Evolutionary conservation across 1,284 basidiomycete genomes (phyloP).

Genomic region (Fistulinella cinereoalba): DNA sequence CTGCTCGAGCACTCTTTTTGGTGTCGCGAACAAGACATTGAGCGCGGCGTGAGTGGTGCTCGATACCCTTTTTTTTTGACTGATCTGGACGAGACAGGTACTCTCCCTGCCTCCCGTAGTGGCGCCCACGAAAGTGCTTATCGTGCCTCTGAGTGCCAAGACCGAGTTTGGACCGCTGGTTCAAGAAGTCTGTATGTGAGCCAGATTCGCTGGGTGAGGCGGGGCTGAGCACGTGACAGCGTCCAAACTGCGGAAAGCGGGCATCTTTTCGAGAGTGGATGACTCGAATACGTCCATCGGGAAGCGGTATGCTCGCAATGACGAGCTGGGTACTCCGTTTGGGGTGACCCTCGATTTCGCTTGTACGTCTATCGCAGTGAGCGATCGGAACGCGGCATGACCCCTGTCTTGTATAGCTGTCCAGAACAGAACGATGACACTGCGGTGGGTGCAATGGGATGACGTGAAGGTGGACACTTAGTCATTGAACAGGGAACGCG

Average conservation of each 20-base stretch:
- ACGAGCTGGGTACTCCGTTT: conserved; percentile 97
- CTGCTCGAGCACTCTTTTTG: conserved; percentile 97
- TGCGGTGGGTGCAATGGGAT: conserved; percentile 57
- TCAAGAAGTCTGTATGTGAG: conserved; percentile 81
- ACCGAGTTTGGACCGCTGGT: conserved; percentile 85
- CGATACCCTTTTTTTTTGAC: background rate
- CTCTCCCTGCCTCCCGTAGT: conserved; percentile 87
- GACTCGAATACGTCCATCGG: conserved; percentile 96
- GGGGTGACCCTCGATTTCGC: conserved; percentile 98
- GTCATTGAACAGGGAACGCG: conserved; percentile 71
- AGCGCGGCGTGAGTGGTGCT: conserved; percentile 62
- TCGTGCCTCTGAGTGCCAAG: conserved; percentile 92
- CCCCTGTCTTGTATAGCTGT: conserved; percentile 48
- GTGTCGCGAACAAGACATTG: conserved; percentile 88
- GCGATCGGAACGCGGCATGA: background rate
- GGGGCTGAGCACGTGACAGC: conserved; percentile 47
- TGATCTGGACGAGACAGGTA: conserved; percentile 51
- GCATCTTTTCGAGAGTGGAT: conserved; percentile 91
- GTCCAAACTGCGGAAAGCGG: conserved; percentile 80
- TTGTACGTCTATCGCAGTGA: conserved; percentile 52
- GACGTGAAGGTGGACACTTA: background rate
- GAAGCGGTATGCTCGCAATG: conserved; percentile 95
- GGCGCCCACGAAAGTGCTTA: conserved; percentile 96
- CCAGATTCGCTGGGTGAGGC: background rate
- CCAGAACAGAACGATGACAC: conserved; percentile 85